Evolutionary conservation across 495 filamentous ascomycete genomes (phyloP).

Genomic region (Hypoxylon trugodes): DNA sequence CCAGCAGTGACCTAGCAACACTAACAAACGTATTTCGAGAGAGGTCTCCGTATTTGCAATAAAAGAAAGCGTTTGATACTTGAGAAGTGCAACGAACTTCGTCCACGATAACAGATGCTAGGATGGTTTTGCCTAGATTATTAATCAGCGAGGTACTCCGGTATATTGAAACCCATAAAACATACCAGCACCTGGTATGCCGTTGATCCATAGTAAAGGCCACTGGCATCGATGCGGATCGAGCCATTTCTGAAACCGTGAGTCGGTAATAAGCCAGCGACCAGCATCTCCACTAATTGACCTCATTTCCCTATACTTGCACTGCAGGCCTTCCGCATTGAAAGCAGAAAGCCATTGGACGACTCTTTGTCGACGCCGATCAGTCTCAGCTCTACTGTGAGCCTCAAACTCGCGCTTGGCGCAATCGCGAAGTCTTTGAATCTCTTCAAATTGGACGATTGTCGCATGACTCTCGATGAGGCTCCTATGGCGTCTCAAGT

Average conservation of each 20-base stretch:
- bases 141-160: background rate
- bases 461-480: slow-evolving; percentile 45
- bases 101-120: slow-evolving; percentile 8
- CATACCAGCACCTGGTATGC: slow-evolving; percentile 50
- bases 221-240: background rate
- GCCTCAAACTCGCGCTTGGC: slow-evolving; percentile 10
- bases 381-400: slow-evolving; percentile 15
- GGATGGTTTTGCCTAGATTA: slow-evolving; percentile 7
- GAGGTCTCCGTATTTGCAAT: slow-evolving; percentile 42
- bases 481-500: slow-evolving; percentile 42
- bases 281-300: slow-evolving; percentile 27
- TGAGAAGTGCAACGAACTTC: slow-evolving; percentile 10
- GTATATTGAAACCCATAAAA: background rate
- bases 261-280: slow-evolving; percentile 38
- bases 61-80: slow-evolving; percentile 45
- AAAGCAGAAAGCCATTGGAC: slow-evolving; percentile 38
- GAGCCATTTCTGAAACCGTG: slow-evolving; percentile 32
- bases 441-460: slow-evolving; percentile 39
- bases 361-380: slow-evolving; percentile 24
- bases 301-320: slow-evolving; percentile 29
- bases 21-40: slow-evolving; percentile 32
- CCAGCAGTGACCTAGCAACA: slow-evolving; percentile 39
- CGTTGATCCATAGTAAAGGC: slow-evolving; percentile 46
- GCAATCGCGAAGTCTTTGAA: slow-evolving; percentile 16
- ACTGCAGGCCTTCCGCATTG: slow-evolving; percentile 36